Evolutionary conservation across 2,329 filamentous ascomycete species (phyloP).

Genomic region (Colletotrichum sp.): DNA sequence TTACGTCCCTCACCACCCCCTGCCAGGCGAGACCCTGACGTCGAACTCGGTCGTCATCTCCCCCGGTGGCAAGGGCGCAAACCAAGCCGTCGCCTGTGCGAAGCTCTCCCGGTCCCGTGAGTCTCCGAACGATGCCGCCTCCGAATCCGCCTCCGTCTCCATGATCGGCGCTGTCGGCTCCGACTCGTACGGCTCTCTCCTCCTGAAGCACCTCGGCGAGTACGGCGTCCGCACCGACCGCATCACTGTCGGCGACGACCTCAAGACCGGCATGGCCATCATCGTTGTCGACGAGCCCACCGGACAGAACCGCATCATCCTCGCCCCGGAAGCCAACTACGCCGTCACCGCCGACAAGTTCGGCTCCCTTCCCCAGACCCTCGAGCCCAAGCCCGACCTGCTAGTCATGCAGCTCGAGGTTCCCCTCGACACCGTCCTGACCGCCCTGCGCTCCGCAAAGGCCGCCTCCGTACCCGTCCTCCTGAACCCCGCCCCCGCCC

Average conservation of each 20-base stretch:
- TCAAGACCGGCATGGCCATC: conserved; percentile 72
- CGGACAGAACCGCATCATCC: conserved; percentile 79
- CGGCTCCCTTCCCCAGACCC: conserved; percentile 28
- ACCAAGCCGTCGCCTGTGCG: conserved; percentile 90
- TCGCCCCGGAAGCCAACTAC: conserved; percentile 75
- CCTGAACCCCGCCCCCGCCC: conserved; percentile 85
- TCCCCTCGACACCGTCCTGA: conserved; percentile 68
- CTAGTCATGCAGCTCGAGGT: conserved; percentile 83
- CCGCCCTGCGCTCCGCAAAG: conserved; percentile 59
- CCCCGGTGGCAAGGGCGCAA: conserved; percentile 92
- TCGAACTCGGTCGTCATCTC: conserved; percentile 79
- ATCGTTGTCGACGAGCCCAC: conserved; percentile 77
- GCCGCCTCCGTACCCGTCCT: conserved; percentile 65
- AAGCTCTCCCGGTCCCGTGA: conserved; percentile 69
- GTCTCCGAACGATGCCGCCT: conserved; percentile 28
- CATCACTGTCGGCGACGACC: conserved; percentile 46
- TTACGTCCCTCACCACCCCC: conserved; percentile 82
- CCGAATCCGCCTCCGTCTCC: conserved; percentile 53
- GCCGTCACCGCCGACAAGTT: conserved; percentile 43
- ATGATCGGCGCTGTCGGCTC: conserved; percentile 79
- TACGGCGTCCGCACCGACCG: conserved; percentile 67
- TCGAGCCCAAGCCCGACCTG: conserved; percentile 57
- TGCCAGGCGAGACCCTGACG: conserved; percentile 86
- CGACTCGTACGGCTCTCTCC: conserved; percentile 67
- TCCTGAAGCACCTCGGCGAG: conserved; percentile 62